phyloP scores from a whole-genome alignment of 768 basidiomycete genomes.

The Strobilomyces echinocephalus region DNA sequence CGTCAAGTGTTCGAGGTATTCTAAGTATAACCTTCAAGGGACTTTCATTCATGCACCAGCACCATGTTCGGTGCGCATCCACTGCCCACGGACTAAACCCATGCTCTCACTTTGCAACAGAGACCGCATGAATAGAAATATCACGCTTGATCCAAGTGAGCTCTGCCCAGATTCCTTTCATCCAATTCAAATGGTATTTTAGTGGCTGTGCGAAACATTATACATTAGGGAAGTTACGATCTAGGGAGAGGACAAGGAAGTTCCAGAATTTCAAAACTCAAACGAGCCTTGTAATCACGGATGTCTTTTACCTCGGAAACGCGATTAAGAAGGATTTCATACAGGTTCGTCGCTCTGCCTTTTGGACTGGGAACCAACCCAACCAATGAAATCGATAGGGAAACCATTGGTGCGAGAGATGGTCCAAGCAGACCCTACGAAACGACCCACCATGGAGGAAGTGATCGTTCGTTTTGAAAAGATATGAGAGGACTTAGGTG shows the following conservation, averaged over 20 bases:
- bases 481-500: background rate
- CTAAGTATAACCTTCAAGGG: slow-evolving; percentile 9
- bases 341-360: slow-evolving; percentile 16
- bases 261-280: slow-evolving; percentile 25
- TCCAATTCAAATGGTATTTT: slow-evolving; percentile 2
- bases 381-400: background rate
- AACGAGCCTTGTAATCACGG: slow-evolving; percentile 29
- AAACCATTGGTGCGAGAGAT: too few relatives aligned
- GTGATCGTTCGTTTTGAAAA: background rate
- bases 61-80: slow-evolving; percentile 29
- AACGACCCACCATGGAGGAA: background rate
- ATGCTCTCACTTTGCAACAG: background rate
- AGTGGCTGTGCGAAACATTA: background rate
- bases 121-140: slow-evolving; percentile 26
- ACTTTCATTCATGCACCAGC: slow-evolving; percentile 33
- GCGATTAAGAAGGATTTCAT: slow-evolving; percentile 34
- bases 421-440: too few relatives aligned
- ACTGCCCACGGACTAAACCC: background rate
- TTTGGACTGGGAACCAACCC: background rate
- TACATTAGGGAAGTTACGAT: too few relatives aligned
- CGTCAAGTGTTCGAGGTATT: slow-evolving; percentile 29
- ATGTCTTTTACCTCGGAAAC: slow-evolving; percentile 43
- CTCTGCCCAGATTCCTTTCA: slow-evolving; percentile 29
- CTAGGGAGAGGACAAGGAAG: too few relatives aligned
- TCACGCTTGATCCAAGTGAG: slow-evolving; percentile 28